Evolutionary conservation across 1,284 basidiomycete species (phyloP).

Genomic region (Irpex sp.): DNA sequence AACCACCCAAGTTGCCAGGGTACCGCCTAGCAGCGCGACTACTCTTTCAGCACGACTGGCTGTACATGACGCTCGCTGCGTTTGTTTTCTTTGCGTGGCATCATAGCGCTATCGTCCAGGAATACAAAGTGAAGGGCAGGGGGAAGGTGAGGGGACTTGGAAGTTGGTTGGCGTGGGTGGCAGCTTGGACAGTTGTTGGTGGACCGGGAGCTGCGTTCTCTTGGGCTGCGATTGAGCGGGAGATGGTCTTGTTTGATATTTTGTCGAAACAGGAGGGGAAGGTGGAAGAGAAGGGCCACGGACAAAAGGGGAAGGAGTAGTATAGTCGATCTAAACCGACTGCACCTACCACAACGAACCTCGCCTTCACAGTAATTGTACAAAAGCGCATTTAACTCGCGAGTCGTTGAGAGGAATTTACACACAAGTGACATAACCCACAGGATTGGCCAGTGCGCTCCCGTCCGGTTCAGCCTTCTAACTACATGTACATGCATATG

Average conservation of each 20-base stretch:
- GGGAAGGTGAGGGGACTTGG: background rate
- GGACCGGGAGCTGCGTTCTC: slow-evolving; percentile 12
- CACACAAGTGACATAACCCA: too few relatives aligned
- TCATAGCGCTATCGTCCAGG: background rate
- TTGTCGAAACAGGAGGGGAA: background rate
- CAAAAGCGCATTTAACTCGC: too few relatives aligned
- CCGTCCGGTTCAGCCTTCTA: too few relatives aligned
- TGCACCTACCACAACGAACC: too few relatives aligned
- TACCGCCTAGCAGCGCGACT: slow-evolving; percentile 8
- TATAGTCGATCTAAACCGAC: too few relatives aligned
- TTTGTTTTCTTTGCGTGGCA: slow-evolving; percentile 8
- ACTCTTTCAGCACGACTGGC: slow-evolving; percentile 14
- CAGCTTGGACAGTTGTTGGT: background rate
- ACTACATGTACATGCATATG: too few relatives aligned
- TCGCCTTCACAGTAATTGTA: too few relatives aligned
- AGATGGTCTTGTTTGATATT: background rate
- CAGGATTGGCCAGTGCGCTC: too few relatives aligned
- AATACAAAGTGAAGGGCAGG: too few relatives aligned
- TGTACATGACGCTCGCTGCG: slow-evolving; percentile 8
- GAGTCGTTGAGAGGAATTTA: too few relatives aligned
- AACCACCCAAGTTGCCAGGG: background rate
- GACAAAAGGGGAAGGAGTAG: background rate
- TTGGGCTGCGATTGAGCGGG: slow-evolving; percentile 10
- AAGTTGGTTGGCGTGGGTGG: slow-evolving; percentile 4
- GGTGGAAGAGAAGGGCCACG: background rate